Percentiles rank a stretch among this genome's conserved stretches.
phyloP scores from a whole-genome alignment of 805 yeast species.

The Starmerella kuoi region DNA sequence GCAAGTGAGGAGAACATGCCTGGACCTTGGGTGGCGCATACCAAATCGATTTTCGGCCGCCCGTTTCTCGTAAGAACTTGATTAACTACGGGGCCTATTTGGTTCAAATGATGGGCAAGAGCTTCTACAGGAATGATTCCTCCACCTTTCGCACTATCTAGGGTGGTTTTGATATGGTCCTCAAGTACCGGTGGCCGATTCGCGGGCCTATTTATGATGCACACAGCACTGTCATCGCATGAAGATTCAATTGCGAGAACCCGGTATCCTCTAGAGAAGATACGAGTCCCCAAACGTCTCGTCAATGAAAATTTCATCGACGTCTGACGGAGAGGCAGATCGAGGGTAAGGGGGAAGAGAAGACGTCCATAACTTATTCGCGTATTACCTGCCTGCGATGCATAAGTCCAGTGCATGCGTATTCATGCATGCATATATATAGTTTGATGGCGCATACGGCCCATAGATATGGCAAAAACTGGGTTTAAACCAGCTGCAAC shows the following conservation, averaged over 20 bases:
- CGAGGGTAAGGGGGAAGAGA: not conserved
- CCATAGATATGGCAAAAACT: too few relatives aligned
- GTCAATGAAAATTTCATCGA: not conserved
- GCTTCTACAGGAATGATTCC: constrained; percentile 87
- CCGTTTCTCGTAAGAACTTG: constrained; percentile 31
- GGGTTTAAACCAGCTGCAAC: too few relatives aligned
- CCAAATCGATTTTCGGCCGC: constrained; percentile 40
- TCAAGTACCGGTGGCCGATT: constrained; percentile 38
- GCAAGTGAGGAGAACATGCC: constrained; percentile 88
- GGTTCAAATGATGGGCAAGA: constrained; percentile 57
- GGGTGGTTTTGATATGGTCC: constrained; percentile 50
- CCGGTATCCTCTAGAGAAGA: constrained; percentile 32
- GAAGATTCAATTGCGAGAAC: constrained; percentile 85
- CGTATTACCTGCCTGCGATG: too few relatives aligned
- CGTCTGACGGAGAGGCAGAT: not conserved
- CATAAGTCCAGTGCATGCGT: too few relatives aligned
- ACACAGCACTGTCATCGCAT: constrained; percentile 90
- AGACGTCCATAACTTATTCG: too few relatives aligned
- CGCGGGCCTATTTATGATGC: constrained; percentile 46
- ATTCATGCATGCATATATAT: too few relatives aligned
- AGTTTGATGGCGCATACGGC: too few relatives aligned
- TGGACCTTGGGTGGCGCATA: constrained; percentile 90
- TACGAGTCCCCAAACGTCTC: not conserved
- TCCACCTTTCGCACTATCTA: constrained; percentile 55
- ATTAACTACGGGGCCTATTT: constrained; percentile 41